Percentiles rank a stretch among this genome's conserved stretches.
Conservation (phyloP, 768 basidiomycete genomes). For the Leccinellum luteum region DNA sequence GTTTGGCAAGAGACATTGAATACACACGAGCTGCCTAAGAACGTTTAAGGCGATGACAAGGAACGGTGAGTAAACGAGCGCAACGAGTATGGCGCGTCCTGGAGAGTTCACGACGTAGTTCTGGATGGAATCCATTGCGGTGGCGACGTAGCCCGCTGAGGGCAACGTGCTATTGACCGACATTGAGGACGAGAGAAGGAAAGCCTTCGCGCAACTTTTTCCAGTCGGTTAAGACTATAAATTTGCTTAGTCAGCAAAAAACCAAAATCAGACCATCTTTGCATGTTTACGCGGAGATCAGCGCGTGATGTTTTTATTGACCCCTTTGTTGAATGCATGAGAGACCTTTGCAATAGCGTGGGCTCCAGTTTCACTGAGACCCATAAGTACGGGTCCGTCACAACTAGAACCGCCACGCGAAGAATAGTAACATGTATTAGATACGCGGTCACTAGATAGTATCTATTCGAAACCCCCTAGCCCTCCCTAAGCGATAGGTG, state of each 20-base stretch:
- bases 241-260: conserved; percentile 24
- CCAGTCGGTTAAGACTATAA: background rate
- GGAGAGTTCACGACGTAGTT: conserved; percentile 24
- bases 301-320: background rate
- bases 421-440: background rate
- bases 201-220: conserved; percentile 2
- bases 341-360: background rate
- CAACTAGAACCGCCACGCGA: background rate
- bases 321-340: background rate
- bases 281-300: background rate
- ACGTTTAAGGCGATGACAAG: conserved; percentile 71
- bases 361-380: background rate
- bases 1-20: background rate
- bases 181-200: conserved; percentile 20
- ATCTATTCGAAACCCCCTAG: background rate
- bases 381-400: too few species aligned
- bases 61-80: conserved; percentile 64
- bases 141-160: conserved; percentile 25
- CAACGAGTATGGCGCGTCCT: conserved; percentile 33
- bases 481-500: conserved; percentile 14
- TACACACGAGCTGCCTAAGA: conserved; percentile 71
- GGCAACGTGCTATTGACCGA: conserved; percentile 23
- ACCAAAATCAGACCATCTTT: conserved; percentile 18
- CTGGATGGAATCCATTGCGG: conserved; percentile 14
- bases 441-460: background rate